Percentiles rank a stretch among this genome's conserved stretches.
phyloP scores from a whole-genome alignment of 805 yeast genomes.

The Cyberlindnera lachancei region DNA sequence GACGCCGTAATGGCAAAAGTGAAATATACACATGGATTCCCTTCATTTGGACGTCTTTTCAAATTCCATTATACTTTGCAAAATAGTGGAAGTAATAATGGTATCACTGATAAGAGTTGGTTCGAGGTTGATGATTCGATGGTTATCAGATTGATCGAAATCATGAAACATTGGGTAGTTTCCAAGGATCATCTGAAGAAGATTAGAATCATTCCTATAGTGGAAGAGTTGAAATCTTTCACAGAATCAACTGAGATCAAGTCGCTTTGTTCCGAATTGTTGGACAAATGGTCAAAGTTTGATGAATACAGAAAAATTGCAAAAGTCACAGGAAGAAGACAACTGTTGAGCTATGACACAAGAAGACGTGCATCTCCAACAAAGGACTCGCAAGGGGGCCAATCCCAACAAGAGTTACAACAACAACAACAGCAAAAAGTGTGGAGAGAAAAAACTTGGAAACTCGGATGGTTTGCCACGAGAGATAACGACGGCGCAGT shows the following conservation, averaged over 20 bases:
- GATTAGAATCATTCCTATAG: conserved; percentile 62
- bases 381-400: no score
- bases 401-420: conserved; percentile 1
- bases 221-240: conserved; percentile 33
- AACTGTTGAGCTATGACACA: conserved; percentile 4
- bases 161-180: conserved; percentile 54
- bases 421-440: not conserved
- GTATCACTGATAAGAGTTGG: conserved; percentile 4
- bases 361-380: conserved; percentile 13
- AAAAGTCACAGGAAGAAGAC: conserved; percentile 29
- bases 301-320: conserved; percentile 86
- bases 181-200: conserved; percentile 72
- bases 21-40: conserved; percentile 80
- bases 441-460: conserved; percentile 8
- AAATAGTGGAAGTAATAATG: no score
- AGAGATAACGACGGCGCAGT: conserved; percentile 33
- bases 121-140: conserved; percentile 30
- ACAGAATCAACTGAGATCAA: conserved; percentile 24
- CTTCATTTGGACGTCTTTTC: conserved; percentile 59
- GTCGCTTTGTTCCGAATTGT: conserved; percentile 35
- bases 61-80: conserved; percentile 28
- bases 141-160: conserved; percentile 41
- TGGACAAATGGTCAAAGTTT: conserved; percentile 63
- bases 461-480: conserved; percentile 58
- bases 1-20: conserved; percentile 47